Evolutionary conservation across 495 filamentous ascomycete genomes (phyloP).

Genomic region (Penicillium ochrochloron): DNA sequence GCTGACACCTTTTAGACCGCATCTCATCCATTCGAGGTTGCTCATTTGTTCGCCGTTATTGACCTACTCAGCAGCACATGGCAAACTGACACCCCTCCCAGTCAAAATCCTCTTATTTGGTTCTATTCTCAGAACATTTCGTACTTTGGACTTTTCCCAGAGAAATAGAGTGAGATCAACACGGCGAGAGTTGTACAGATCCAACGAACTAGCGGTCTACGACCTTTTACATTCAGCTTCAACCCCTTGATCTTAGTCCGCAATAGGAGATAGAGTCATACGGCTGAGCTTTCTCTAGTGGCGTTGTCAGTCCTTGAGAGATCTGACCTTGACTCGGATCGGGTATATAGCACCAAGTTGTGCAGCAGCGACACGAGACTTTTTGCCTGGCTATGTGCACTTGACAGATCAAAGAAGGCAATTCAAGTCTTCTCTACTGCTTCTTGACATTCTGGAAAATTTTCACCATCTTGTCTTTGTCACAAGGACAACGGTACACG

Average conservation of each 20-base stretch:
- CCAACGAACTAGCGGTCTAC: conserved; percentile 12
- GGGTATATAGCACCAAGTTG: conserved; percentile 27
- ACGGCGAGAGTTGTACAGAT: conserved; percentile 27
- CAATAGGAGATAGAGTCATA: conserved; percentile 31
- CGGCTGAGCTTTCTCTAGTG: background rate
- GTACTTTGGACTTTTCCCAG: conserved; percentile 1
- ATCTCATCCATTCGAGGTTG: conserved; percentile 4
- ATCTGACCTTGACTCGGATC: background rate
- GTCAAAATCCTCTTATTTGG: background rate
- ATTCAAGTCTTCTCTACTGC: background rate
- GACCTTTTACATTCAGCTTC: conserved; percentile 22
- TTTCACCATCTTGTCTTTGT: background rate
- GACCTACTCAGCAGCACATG: conserved; percentile 2
- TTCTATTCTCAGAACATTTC: background rate
- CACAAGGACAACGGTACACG: conserved; percentile 2
- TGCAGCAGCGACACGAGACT: conserved; percentile 1
- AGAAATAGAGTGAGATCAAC: background rate
- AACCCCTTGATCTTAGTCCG: conserved; percentile 29
- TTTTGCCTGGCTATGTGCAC: background rate
- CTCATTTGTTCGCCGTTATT: background rate
- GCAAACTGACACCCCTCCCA: background rate
- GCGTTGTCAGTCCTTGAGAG: background rate
- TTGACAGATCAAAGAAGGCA: conserved; percentile 3
- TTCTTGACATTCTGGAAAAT: background rate
- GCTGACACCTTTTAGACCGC: conserved; percentile 22